phyloP scores from a whole-genome alignment of 208 protist genomes.

The Trypanosoma lewisi region DNA sequence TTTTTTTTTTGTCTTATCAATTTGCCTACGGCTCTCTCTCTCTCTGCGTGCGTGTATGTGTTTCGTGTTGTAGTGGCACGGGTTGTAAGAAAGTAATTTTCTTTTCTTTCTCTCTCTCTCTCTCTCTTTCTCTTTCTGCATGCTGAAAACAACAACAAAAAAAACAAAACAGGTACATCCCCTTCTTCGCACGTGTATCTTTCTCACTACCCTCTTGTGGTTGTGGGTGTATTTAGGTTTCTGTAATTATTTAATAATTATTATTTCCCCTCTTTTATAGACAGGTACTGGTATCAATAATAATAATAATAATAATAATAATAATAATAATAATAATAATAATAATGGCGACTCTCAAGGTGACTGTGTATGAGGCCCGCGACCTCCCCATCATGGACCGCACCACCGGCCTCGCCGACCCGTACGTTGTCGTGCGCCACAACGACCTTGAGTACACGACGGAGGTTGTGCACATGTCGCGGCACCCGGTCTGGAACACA shows the following conservation, averaged over 20 bases:
- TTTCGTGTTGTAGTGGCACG: too few species aligned
- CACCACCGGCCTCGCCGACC: slow-evolving; percentile 79
- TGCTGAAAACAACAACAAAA: neutral
- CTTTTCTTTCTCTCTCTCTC: neutral
- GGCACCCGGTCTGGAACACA: slow-evolving; percentile 80
- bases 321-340: too few species aligned
- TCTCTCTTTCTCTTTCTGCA: neutral
- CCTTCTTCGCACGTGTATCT: slow-evolving; percentile 16
- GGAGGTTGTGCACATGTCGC: slow-evolving; percentile 68
- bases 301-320: slow-evolving; percentile 1
- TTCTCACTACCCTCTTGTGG: neutral
- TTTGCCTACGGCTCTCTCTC: neutral
- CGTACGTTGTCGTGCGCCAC: slow-evolving; percentile 85
- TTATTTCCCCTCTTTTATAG: neutral
- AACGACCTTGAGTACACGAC: slow-evolving; percentile 78
- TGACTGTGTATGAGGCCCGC: slow-evolving; percentile 86
- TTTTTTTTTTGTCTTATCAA: neutral
- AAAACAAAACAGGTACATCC: slow-evolving; percentile 5
- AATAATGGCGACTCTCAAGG: slow-evolving; percentile 91
- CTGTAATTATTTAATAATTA: neutral
- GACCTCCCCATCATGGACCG: slow-evolving; percentile 93
- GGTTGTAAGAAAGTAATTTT: too few species aligned
- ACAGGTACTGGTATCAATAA: neutral
- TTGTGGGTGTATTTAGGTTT: neutral
- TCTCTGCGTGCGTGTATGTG: neutral